Base-by-base conservation (phyloP, 2,329 filamentous ascomycete genomes). In the Trichoderma breve region DNA sequence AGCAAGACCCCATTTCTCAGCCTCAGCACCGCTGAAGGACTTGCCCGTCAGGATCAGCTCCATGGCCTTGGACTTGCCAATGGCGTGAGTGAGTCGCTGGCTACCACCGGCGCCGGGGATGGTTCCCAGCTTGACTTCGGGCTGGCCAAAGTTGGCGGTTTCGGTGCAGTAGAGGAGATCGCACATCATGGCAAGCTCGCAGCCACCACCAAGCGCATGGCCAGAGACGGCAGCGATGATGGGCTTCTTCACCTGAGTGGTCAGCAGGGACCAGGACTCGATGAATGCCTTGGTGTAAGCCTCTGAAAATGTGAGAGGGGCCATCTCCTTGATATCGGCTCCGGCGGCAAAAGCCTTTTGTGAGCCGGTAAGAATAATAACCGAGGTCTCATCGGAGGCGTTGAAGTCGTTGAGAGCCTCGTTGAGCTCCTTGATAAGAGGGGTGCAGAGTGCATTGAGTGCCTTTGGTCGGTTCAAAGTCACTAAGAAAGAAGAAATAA, bases 251-350 rank as follows among this genome's bases (percentile, higher is more conserved):
- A 98, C 87, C 74, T 89, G 86, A 24, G 91, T 93, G 30, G 94
- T 92, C 61, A 98, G 89, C 74, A 92, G 87, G 6, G 94, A 97
- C 96, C 96, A 99, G 11, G 90, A 90, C 81, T 97, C 94, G 82
- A 99, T 98, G 82, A 99, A 99, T 80, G 97, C 93, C 76, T 86
- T 90, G 62, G 90, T 92, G 85, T 98, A 98, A 51, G 96, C 95
- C 75, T 91, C 86, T 74, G 93, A 89, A 84, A 99, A 99, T 70
- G 91, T 95, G 51, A 98, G 89, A 73, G 94, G 91, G 34, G 94
- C 93, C 96, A 99, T 99, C 84, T 99, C 96, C 83, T 98, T 98
- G 86, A 99, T 99, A 83, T 99, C 96, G 73, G 96, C 96, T 66
- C 96, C 96, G 58, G 96, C 95, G 34, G 95, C 95, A 80, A 98